Evolutionary conservation across 2,329 filamentous ascomycete species (phyloP).

Genomic region (Periconia macrospinosa): DNA sequence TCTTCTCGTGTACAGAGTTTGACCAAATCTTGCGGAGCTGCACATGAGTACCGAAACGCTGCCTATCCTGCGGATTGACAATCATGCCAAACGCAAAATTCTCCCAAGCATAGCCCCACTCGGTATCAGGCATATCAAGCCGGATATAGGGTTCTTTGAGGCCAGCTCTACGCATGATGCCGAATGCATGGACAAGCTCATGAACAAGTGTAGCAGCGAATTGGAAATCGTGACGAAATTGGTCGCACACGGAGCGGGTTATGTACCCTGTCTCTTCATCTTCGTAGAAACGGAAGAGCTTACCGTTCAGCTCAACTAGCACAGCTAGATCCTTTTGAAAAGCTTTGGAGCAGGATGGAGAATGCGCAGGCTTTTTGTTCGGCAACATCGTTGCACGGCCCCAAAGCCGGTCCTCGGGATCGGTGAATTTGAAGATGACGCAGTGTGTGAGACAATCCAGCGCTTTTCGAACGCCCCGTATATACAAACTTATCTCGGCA

Average conservation of each 20-base stretch:
- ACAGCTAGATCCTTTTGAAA: constrained; percentile 17
- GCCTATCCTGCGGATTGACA: constrained; percentile 33
- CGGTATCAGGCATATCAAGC: constrained; percentile 23
- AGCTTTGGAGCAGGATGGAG: constrained; percentile 8
- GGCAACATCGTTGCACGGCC: constrained; percentile 19
- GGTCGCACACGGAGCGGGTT: constrained; percentile 24
- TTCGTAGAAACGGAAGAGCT: constrained; percentile 21
- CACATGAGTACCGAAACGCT: constrained; percentile 16
- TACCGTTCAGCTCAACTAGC: constrained; percentile 26
- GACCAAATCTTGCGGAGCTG: constrained; percentile 36
- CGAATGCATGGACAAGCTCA: constrained; percentile 39
- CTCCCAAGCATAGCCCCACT: constrained; percentile 42
- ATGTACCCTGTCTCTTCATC: constrained; percentile 19
- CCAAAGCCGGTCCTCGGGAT: constrained; percentile 19
- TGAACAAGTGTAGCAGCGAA: constrained; percentile 35
- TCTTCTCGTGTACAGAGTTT: constrained; percentile 9
- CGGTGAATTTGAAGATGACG: constrained; percentile 18
- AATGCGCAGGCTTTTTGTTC: constrained; percentile 7
- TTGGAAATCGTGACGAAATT: constrained; percentile 39
- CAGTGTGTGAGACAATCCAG: constrained; percentile 30
- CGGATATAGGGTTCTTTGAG: constrained; percentile 29
- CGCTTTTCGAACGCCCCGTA: constrained; percentile 22
- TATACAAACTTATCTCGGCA: constrained; percentile 10
- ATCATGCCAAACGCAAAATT: constrained; percentile 39
- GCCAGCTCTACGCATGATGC: constrained; percentile 33